phyloP scores from a whole-genome alignment of 2,329 filamentous ascomycete species.

The Talaromyces atroroseus region DNA sequence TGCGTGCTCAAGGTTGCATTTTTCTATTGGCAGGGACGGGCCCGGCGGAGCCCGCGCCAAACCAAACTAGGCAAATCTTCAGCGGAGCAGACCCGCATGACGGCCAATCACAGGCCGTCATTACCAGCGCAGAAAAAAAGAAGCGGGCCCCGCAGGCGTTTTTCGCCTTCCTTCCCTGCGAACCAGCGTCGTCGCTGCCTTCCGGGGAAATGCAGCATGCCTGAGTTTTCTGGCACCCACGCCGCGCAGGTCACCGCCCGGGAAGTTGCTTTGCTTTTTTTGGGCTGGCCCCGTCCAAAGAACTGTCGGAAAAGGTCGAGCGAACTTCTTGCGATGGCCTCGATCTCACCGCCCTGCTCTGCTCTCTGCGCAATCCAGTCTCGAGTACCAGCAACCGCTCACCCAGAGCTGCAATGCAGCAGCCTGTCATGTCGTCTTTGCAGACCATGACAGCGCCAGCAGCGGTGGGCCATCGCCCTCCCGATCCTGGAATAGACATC shows the following conservation, averaged over 20 bases:
- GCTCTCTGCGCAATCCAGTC: slow-evolving; percentile 19
- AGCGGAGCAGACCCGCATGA: neutral
- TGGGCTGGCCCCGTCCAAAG: neutral
- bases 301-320: slow-evolving; percentile 11
- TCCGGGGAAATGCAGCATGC: neutral
- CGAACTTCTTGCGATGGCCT: slow-evolving; percentile 16
- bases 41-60: neutral
- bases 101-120: neutral
- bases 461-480: slow-evolving; percentile 42
- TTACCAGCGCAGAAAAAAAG: neutral
- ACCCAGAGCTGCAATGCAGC: slow-evolving; percentile 20
- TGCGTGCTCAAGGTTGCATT: neutral
- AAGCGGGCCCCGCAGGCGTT: neutral
- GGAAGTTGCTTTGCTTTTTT: slow-evolving; percentile 1
- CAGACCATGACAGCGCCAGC: slow-evolving; percentile 45
- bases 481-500: slow-evolving; percentile 30
- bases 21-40: neutral
- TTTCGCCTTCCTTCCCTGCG: neutral
- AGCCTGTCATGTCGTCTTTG: slow-evolving; percentile 41
- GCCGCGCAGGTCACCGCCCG: neutral
- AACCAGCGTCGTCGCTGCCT: neutral
- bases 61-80: neutral
- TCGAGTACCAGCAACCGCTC: slow-evolving; percentile 11
- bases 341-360: slow-evolving; percentile 20
- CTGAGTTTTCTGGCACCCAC: neutral